phyloP scores from a whole-genome alignment of 2,329 filamentous ascomycete species.

The Fusarium continuum region DNA sequence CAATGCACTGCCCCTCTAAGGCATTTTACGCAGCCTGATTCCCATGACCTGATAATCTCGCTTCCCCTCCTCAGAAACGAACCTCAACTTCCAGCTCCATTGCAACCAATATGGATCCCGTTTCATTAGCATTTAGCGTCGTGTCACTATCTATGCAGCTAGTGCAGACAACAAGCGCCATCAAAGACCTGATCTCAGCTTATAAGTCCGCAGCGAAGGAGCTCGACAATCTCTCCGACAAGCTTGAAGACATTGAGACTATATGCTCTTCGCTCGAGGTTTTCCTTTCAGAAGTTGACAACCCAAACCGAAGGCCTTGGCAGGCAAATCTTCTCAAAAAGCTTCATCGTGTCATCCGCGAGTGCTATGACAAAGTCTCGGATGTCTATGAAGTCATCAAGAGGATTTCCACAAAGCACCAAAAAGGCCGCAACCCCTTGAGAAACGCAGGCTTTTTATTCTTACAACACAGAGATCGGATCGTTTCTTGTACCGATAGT shows the following conservation, averaged over 20 bases:
- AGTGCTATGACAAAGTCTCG: background rate
- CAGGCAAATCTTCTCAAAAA: background rate
- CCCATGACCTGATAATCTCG: too few species aligned
- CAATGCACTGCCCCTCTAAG: background rate
- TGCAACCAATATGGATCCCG: conserved; percentile 20
- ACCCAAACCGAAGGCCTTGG: background rate
- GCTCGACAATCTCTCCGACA: background rate
- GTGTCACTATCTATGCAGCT: conserved; percentile 14
- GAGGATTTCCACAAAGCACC: background rate
- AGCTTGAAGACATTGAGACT: background rate
- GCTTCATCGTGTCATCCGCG: background rate
- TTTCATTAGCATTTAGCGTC: conserved; percentile 14
- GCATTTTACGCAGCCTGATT: background rate
- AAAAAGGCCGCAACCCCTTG: background rate
- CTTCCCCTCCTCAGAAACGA: background rate
- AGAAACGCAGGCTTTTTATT: background rate
- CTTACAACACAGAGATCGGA: background rate
- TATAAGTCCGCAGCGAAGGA: conserved; percentile 20
- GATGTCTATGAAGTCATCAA: background rate
- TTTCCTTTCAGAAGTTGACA: background rate
- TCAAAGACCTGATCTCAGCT: conserved; percentile 2
- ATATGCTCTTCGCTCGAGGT: background rate
- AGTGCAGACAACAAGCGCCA: background rate
- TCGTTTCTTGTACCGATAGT: background rate
- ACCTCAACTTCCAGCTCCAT: background rate